These are phyloP conservation scores for Paracorniculantispora psalliotae DNA, from an alignment of 2,329 filamentous ascomycete species.

Conservation along the genomic window DNA sequence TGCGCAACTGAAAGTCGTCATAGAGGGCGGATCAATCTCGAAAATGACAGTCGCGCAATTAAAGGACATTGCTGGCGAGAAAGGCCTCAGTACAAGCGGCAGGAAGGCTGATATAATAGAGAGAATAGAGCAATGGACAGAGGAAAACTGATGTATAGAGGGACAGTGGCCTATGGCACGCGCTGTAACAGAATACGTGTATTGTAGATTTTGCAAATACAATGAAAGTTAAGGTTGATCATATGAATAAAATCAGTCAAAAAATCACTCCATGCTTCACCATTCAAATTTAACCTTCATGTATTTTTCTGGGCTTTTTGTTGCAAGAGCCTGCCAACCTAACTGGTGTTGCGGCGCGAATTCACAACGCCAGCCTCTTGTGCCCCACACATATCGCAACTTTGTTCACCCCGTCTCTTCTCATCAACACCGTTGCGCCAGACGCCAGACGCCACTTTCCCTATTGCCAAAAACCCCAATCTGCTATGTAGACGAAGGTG, in stretches of 20 bases:
- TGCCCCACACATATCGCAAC: background rate
- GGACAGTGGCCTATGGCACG: background rate
- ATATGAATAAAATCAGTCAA: background rate
- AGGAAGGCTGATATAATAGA: conserved; percentile 52
- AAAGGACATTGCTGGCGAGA: conserved; percentile 42
- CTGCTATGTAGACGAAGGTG: background rate
- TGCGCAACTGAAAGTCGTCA: conserved; percentile 41
- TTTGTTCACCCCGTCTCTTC: background rate
- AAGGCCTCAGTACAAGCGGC: conserved; percentile 45
- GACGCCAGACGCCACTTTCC: background rate
- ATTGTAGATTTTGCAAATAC: background rate
- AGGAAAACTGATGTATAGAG: conserved; percentile 33
- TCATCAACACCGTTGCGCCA: conserved; percentile 3
- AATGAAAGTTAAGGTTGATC: background rate
- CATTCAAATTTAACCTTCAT: too few species aligned
- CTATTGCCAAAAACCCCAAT: background rate
- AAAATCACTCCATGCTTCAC: too few species aligned
- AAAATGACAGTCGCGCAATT: conserved; percentile 52
- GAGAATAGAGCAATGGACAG: conserved; percentile 52
- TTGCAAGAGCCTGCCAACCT: too few species aligned
- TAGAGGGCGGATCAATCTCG: conserved; percentile 42
- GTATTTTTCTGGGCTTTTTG: too few species aligned
- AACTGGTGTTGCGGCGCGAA: too few species aligned
- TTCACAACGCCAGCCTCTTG: too few species aligned
- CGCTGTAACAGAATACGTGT: background rate